Evolutionary conservation across 2,329 filamentous ascomycete species (phyloP).

Genomic region (Cadophora sp.): DNA sequence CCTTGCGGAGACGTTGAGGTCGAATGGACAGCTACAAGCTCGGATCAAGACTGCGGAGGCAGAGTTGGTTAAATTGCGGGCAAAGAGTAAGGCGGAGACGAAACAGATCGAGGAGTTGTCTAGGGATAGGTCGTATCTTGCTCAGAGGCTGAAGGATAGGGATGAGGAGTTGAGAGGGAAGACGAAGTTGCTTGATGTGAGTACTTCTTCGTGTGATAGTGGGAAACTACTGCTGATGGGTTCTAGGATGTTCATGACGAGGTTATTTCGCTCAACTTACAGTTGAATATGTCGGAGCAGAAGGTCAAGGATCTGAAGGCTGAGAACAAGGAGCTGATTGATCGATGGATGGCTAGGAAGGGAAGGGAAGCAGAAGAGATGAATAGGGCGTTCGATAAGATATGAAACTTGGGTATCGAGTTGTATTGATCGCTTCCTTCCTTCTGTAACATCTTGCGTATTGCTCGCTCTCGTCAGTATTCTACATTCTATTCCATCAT

Average conservation of each 20-base stretch:
- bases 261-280: conserved; percentile 83
- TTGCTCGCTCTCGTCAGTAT: conserved; percentile 11
- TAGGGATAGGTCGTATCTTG: conserved; percentile 61
- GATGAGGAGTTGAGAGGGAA: conserved; percentile 88
- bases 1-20: conserved; percentile 77
- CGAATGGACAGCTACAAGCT: conserved; percentile 70
- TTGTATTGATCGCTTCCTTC: conserved; percentile 16
- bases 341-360: conserved; percentile 91
- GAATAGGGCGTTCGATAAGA: conserved; percentile 63
- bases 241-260: conserved; percentile 85
- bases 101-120: conserved; percentile 56
- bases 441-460: conserved; percentile 17
- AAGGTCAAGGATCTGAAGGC: conserved; percentile 72
- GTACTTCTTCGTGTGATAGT: conserved; percentile 35
- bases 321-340: conserved; percentile 89
- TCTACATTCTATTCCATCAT: conserved; percentile 15
- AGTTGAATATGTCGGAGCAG: conserved; percentile 86
- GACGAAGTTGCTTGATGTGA: conserved; percentile 78
- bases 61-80: conserved; percentile 69
- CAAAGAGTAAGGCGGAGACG: conserved; percentile 64
- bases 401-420: conserved; percentile 21
- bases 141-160: conserved; percentile 75
- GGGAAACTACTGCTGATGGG: not conserved
- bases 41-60: conserved; percentile 67
- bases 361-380: conserved; percentile 85